A percentile compares a stretch with the other conserved stretches of the same genome.
Conservation (phyloP, 768 basidiomycete genomes). For the Lyophyllum semitale region DNA sequence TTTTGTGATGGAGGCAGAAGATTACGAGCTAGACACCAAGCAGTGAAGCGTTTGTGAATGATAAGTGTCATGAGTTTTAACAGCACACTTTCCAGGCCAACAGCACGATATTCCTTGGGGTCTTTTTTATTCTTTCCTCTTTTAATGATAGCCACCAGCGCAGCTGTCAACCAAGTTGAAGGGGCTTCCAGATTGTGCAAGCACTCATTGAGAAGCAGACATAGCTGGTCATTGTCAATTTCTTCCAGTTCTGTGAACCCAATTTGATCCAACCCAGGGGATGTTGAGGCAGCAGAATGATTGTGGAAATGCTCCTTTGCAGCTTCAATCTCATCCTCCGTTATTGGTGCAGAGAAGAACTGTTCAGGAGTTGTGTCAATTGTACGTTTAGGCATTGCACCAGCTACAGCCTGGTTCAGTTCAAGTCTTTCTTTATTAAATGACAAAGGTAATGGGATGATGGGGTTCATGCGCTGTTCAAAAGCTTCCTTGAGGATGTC, state of each 20-base stretch:
- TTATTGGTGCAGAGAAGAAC: slow-evolving; percentile 4
- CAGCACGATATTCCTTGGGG: slow-evolving; percentile 18
- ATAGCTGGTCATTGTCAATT: slow-evolving; percentile 7
- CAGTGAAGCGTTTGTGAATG: slow-evolving; percentile 18
- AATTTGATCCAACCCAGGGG: slow-evolving; percentile 4
- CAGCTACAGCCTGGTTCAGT: not conserved
- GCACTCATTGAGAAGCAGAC: slow-evolving; percentile 6
- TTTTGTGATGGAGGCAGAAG: slow-evolving; percentile 23
- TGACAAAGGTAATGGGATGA: not conserved
- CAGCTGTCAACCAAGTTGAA: not conserved
- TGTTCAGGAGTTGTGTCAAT: not conserved
- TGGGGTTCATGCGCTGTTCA: slow-evolving; percentile 5
- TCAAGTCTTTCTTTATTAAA: not conserved
- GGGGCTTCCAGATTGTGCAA: not conserved
- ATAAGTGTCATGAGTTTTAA: slow-evolving; percentile 24
- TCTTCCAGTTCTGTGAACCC: slow-evolving; percentile 1
- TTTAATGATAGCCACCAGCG: slow-evolving; percentile 10
- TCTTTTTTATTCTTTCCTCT: slow-evolving; percentile 14
- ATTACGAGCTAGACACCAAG: slow-evolving; percentile 16
- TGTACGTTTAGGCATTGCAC: not conserved
- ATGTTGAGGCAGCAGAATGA: not conserved
- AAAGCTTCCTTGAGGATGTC: not conserved
- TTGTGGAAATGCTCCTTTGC: slow-evolving; percentile 9
- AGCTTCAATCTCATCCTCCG: slow-evolving; percentile 1
- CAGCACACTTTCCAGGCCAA: slow-evolving; percentile 22